Base-by-base conservation (phyloP, 371 early-diverging fungal genomes). In the Zychaea mexicana region DNA sequence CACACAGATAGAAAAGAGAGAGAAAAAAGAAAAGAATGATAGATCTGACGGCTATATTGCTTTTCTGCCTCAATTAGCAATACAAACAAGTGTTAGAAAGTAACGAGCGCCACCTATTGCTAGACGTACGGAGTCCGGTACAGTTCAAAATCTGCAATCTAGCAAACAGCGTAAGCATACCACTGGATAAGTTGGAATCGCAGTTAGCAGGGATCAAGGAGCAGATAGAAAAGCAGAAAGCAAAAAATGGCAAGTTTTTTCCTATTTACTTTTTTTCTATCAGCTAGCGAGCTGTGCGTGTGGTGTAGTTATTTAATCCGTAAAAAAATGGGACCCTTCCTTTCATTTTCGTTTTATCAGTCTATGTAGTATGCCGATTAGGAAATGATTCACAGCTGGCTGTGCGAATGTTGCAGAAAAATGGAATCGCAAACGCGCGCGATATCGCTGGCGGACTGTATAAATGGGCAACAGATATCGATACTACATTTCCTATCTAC, bases 351-450 rank as follows among this genome's bases (percentile, higher is more conserved):
- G 52, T 38, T 21, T 28, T 33, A 61, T 65, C 81, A 80, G 92
- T 98, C 15, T 94, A 87, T 69, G 85, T 93, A 0, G 70, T 98
- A n/a, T 98, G 98, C 69, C 89, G 97, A 39, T 76, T 90, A 30
- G 97, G 98, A 9, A 96, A 96, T 69, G 90, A 94, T 69, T 94
- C 94, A 9, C 96, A 97, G 71, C 74, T 89, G 32, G 97, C 97
- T 2, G 94, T 90, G 19, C 78, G 78, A 61, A 76, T 85, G 56
- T 73, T 93, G 55, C 76, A 85, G 64, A 72, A 86, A 38, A 66
- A 72, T 62, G 87, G 88, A 3, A 73, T 88, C 22, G 62, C 69
- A 15, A 69, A 72, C 10, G 79, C 84, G 46, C 85, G 82, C 47
- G 96, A 97, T 75, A 76, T 98, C 57, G 78, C 84, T 4, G 96